Conservation (phyloP, 495 filamentous ascomycete species). For the Trichodelitschia bisporula region DNA sequence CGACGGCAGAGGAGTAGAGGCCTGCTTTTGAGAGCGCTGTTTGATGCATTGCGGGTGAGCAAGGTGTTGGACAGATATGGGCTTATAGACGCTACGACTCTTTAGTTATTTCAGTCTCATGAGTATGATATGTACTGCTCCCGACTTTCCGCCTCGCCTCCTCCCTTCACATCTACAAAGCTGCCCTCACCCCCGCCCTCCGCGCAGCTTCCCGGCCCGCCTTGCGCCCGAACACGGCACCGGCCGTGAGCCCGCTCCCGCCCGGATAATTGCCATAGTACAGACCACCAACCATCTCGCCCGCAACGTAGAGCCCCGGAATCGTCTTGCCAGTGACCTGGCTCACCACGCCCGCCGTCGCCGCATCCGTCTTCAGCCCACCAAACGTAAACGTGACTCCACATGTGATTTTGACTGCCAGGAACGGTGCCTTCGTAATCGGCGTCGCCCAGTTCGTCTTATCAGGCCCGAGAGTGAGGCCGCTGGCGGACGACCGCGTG, state of each 20-base stretch:
- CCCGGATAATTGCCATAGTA: conserved; percentile 42
- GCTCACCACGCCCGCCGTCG: conserved; percentile 22
- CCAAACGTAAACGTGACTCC: conserved; percentile 46
- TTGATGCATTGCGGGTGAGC: too few species aligned
- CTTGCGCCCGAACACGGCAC: conserved; percentile 28
- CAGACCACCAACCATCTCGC: conserved; percentile 37
- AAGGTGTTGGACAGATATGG: too few species aligned
- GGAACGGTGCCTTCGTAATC: conserved; percentile 26
- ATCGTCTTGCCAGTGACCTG: conserved; percentile 19
- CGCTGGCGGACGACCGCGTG: conserved; percentile 20
- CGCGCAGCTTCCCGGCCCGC: conserved; percentile 22
- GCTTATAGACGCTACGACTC: too few species aligned
- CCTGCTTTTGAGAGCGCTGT: too few species aligned
- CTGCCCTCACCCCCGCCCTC: too few species aligned
- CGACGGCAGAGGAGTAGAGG: too few species aligned
- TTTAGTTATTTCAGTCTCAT: too few species aligned
- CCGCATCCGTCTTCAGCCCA: conserved; percentile 25
- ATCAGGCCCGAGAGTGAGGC: conserved; percentile 18
- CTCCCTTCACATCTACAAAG: too few species aligned
- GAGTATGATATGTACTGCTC: too few species aligned
- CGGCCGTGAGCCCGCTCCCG: conserved; percentile 34
- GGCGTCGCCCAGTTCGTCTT: conserved; percentile 43
- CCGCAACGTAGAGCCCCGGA: conserved; percentile 27
- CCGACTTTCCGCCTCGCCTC: too few species aligned
- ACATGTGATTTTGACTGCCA: conserved; percentile 31